Base-by-base conservation (phyloP, 2,329 filamentous ascomycete genomes). In the Phyllosticta citriasiana region DNA sequence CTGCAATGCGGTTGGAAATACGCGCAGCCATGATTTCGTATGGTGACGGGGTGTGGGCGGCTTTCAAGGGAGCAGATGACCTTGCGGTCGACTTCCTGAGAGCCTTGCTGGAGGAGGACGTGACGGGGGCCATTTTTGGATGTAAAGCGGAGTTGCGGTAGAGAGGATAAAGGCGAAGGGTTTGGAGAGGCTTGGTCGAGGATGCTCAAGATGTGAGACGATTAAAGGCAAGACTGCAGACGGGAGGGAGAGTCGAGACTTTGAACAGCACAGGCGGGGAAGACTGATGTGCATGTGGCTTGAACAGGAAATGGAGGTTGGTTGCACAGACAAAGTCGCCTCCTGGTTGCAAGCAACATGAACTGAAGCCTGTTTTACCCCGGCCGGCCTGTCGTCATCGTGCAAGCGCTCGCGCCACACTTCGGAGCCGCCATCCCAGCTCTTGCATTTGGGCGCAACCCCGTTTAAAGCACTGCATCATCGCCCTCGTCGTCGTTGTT, bases 1-100 rank as follows among this genome's bases (percentile, higher is more conserved):
- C 78, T 5, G 77, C 78, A 12, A 80, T 77, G 54, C 78, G 72
- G 68, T 80, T 80, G 53, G 77, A 77, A 63, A 80, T 79, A 52
- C 78, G 66, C 53, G 72, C 74, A 8, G 77, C 78, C 78, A 80
- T 80, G 68, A 80, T 79, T 54, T 75, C 76, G 69, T 80, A 80
- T 40, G 78, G 76, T 35, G 77, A 79, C 50, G 74, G 67, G 54
- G 53, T 54, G 40, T 26, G 33, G 16, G 51, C 30, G 12, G 58
- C 56, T 9, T 57, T 16, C 12, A 56, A 51, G 16, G 60, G 62
- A 3, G 58, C 58, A 51, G 62, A 52, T 4, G 58, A 61, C 22
- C 57, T 60, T 24, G 57, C 57, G 55, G 52, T 60, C 35, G 55
- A 60, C 52, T 60, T 63, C 24, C 57, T 53, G 35, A 59, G 61